These are phyloP conservation scores for Gaertneriomyces sp. DNA, from an alignment of 192 early-diverging fungal species.

Conservation along the genomic window DNA sequence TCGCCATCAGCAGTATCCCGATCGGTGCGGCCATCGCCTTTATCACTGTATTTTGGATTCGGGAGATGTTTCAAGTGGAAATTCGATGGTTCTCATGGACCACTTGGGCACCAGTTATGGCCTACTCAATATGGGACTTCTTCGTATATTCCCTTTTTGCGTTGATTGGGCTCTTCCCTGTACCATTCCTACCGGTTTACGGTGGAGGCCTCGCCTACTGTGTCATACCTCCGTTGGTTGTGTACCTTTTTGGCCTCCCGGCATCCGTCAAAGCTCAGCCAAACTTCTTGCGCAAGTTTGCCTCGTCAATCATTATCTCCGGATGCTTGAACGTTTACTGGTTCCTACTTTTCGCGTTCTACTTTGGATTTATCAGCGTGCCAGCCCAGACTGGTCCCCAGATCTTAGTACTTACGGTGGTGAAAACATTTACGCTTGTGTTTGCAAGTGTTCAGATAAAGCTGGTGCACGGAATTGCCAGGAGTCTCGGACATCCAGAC, in stretches of 20 bases:
- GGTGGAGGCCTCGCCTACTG: conserved; percentile 5
- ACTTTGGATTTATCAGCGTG: background rate
- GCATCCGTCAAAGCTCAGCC: background rate
- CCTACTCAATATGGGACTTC: background rate
- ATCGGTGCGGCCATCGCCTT: conserved; percentile 1
- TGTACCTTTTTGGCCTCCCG: background rate
- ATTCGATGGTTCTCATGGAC: background rate
- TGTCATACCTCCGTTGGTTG: background rate
- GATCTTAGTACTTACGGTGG: background rate
- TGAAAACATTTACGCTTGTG: background rate
- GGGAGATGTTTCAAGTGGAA: background rate
- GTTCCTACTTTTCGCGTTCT: conserved; percentile 9
- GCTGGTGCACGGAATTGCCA: background rate
- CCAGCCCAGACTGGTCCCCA: background rate
- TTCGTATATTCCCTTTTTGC: background rate
- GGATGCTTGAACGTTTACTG: conserved; percentile 2
- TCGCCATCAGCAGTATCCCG: background rate
- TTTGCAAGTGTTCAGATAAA: background rate
- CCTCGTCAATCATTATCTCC: conserved; percentile 4
- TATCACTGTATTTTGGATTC: conserved; percentile 2
- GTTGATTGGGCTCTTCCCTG: background rate
- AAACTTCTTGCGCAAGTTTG: background rate
- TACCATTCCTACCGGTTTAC: conserved; percentile 4
- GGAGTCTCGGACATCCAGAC: background rate
- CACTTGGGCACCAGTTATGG: conserved; percentile 1